phyloP scores from a whole-genome alignment of 495 filamentous ascomycete genomes.

The Penicillium goetzii region DNA sequence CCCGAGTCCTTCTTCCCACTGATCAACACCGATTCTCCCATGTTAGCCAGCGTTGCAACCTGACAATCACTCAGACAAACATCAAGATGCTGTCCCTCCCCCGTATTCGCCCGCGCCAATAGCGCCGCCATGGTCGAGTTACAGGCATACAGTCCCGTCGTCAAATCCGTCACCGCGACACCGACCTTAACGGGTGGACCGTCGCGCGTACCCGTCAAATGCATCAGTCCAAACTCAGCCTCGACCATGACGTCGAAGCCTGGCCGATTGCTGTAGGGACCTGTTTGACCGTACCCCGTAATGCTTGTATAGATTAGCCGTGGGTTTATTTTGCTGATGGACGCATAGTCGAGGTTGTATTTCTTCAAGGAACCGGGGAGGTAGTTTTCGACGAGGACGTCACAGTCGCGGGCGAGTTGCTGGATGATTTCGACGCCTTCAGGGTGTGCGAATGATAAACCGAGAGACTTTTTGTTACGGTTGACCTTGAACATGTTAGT shows the following conservation, averaged over 20 bases:
- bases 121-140: conserved; percentile 93
- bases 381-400: conserved; percentile 95
- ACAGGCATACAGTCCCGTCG: conserved; percentile 86
- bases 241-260: conserved; percentile 99
- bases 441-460: conserved; percentile 79
- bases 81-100: conserved; percentile 87
- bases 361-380: conserved; percentile 83
- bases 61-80: conserved; percentile 88
- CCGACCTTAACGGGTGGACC: conserved; percentile 96
- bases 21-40: conserved; percentile 86
- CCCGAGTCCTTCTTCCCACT: conserved; percentile 83
- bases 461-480: conserved; percentile 93
- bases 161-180: conserved; percentile 92
- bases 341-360: conserved; percentile 81
- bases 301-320: conserved; percentile 64
- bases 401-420: conserved; percentile 74
- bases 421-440: conserved; percentile 82
- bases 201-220: conserved; percentile 85
- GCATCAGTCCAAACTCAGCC: conserved; percentile 95
- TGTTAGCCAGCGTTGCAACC: conserved; percentile 85
- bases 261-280: conserved; percentile 80
- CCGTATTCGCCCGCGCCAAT: conserved; percentile 64
- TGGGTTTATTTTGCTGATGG: conserved; percentile 76
- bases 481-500: conserved; percentile 38
- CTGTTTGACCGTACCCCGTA: conserved; percentile 82